Evolutionary conservation across 768 basidiomycete genomes (phyloP), one percentile per base, ranked within the genome.

Genomic region (Leccinum imitatum): DNA sequence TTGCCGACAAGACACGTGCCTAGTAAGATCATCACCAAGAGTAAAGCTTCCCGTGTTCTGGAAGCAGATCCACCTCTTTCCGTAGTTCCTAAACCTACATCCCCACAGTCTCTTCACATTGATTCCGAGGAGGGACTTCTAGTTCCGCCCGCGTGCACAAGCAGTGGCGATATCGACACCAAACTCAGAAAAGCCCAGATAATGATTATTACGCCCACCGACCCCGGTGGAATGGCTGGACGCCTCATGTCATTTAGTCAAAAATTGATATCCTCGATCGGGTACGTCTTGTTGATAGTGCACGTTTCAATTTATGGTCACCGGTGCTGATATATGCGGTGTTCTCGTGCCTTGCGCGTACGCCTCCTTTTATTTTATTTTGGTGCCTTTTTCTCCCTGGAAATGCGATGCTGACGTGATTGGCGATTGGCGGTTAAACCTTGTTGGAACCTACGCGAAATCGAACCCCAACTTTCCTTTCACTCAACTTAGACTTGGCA

Each of bases 171-270:
- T 63, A 66, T 68, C 56, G 73, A 65, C 60, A 65, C 67, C 46
- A 66, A 66, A 57, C 65, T 67, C 54, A 69, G 64, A 55, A 59
- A 59, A 23, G 58, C 56, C 25, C 54, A 54, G 54, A 59, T 23
- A 23, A 23, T 46, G 19, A 19, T 46, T 46, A 46, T 56, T 60
- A 56, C 61, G 44, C 62, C 52, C 31, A 35, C 35, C 47, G 61
- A 65, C 46, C 64, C 70, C 56, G 72, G 70, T 39, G 78, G 78
- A 50, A 73, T 81, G 63, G 80, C 82, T 57, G 77, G 75, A 61
- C 75, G 78, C 65, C 76, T 85, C 63, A 70, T 86, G 65, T 77
- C 77, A 61, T 82, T 81, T 61, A 78, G 80, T 58, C 76, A 84
- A 69, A 76, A 75, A 57, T 58, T 82, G 60, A 77, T 79, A 63